A percentile compares a stretch with the other conserved stretches of the same genome.
Evolutionary conservation across 768 basidiomycete species (phyloP).

Genomic region (Lanmaoa pseudosensibilis): DNA sequence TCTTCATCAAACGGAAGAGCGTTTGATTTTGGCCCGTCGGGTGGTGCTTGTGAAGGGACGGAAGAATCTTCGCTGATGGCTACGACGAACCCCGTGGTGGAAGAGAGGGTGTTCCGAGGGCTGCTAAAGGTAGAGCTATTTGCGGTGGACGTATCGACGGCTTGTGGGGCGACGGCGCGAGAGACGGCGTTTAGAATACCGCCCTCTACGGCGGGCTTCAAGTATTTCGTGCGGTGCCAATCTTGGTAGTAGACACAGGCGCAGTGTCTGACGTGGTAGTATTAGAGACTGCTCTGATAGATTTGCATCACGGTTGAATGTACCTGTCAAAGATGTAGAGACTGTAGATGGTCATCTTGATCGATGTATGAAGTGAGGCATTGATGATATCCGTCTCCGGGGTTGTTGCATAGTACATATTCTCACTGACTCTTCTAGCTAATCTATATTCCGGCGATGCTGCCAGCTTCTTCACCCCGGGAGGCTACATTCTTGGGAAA

Average conservation of each 20-base stretch:
- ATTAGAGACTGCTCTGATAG: background rate
- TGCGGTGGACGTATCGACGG: constrained; percentile 34
- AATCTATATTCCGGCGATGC: too few relatives aligned
- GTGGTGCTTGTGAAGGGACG: constrained; percentile 22
- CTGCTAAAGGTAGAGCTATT: constrained; percentile 46
- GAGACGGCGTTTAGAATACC: constrained; percentile 81
- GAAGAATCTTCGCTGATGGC: constrained; percentile 51
- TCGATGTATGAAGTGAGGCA: background rate
- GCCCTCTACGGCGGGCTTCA: constrained; percentile 69
- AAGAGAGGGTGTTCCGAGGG: constrained; percentile 66
- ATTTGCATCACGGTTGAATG: background rate
- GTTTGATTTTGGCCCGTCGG: constrained; percentile 36
- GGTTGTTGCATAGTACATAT: too few relatives aligned
- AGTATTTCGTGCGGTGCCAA: constrained; percentile 80
- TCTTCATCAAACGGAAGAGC: constrained; percentile 94
- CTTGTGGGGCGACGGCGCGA: constrained; percentile 52
- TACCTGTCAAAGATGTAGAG: constrained; percentile 93
- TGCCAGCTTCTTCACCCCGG: too few relatives aligned
- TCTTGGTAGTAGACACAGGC: constrained; percentile 94
- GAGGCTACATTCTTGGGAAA: too few relatives aligned
- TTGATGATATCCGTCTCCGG: too few relatives aligned
- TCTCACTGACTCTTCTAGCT: too few relatives aligned
- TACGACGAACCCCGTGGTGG: constrained; percentile 66
- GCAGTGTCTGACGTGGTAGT: constrained; percentile 64
- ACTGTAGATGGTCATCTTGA: constrained; percentile 81